Base-by-base conservation (phyloP, 2,329 filamentous ascomycete genomes). In the Ophiostoma fasciatum region DNA sequence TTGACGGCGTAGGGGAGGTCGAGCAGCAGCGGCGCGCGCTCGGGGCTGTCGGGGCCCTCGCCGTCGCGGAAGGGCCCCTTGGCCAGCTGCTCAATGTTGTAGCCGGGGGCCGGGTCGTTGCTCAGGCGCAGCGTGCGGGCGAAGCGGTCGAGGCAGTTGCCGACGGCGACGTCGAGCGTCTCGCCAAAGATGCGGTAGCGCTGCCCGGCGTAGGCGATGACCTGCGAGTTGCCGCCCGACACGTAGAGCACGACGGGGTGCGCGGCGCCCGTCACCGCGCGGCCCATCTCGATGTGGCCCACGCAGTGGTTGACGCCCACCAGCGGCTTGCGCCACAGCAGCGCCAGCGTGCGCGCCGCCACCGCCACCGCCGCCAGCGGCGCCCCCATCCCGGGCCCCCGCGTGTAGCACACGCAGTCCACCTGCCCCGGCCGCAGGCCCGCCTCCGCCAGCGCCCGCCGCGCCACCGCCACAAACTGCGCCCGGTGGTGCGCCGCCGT, bases 221-320 rank as follows among this genome's bases (percentile, higher is more conserved):
- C 88, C 61, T 98, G 88, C 12, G 88, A 94, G 63, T 98, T 98
- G 40, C 90, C 90, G 42, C 90, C 90, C 17, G 76, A 84, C 28
- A 96, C 90, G 58, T 98, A 98, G 27, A 98, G 66, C 32, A 98
- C 90, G 25, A 96, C 87, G 0, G 90, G 90, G 59, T 98, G 88
- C 18, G 71, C 63, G 13, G 90, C 85, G 40, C 83, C 82, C 5
- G 90, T 96, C 53, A 98, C 94, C 41, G 81, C 71, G 34, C 90
- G 72, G 22, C 90, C 90, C 90, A 98, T 98, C 63, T 98, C 90
- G 50, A 98, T 96, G 59, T 98, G 90, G 29, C 90, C 90, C 32
- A 98, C 82, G 58, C 90, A 98, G 60, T 98, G 90, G 60, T 98
- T 98, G 19, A 98, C 90, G 18, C 85, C 88, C 4, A 98, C 78